Base-by-base conservation (phyloP, 2,329 filamentous ascomycete species). In the Uncinocarpus reesii region DNA sequence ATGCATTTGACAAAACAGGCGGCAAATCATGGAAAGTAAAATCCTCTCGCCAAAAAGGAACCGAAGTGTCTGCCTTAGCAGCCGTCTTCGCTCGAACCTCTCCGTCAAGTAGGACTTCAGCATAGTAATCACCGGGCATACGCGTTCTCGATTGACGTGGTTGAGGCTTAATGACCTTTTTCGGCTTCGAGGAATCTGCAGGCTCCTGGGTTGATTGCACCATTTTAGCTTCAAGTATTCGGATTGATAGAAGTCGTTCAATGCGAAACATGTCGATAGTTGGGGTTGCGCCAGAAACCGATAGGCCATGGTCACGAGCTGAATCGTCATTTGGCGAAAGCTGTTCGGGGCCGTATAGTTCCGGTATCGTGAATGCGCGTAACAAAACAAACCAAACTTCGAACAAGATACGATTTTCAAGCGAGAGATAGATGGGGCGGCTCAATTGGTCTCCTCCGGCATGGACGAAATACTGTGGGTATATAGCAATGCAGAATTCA, bases 371-470 rank as follows among this genome's bases (percentile, higher is more conserved):
- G 64, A 95, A 95, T 0, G 90, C 88, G 53, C 90, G 80, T 24
- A 98, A 66, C 7, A 98, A 71, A 5, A 95, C 89, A 59, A 94
- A 90, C 92, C 92, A 98, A 10, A 95, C 92, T 63, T 98, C 92
- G 58, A 93, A 95, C n/a, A 94, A 73, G 5, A 94, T 80, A 35
- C 89, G 79, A 21, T 80, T 89, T 57, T 96, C 90, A 37, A 95
- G 69, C 2, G 86, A 84, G 28, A 98, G 73, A 62, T 94, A 95
- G 29, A 96, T 81, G 0, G 92, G 90, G n/a, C 86, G 80, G 51
- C 87, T 81, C 23, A 90, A 78, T 5, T 84, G 83, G 48, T 90
- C 73, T 15, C 83, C 77, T 2, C 79, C 83, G 1, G 86, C 78
- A 16, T 79, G 80, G 7, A 84, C 76, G 0, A 86, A 81, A 65